These are phyloP conservation scores for Dipodascus albidus DNA, from an alignment of 805 yeast species.

Conservation along the genomic window DNA sequence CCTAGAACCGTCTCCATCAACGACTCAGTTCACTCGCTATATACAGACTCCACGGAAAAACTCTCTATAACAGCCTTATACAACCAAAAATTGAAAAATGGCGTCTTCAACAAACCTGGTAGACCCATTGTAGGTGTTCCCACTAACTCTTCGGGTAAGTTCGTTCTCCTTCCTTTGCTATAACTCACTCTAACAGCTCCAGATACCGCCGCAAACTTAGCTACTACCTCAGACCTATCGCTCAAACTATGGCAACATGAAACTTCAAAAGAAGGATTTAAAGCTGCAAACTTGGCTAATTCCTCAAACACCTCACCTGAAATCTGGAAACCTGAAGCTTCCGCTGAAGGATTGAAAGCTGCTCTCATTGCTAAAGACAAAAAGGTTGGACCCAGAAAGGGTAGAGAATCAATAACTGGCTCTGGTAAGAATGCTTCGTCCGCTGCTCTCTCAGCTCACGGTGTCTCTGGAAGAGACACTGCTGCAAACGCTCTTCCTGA, in stretches of 20 bases:
- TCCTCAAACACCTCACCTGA: slow-evolving; percentile 22
- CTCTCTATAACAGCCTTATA: slow-evolving; percentile 24
- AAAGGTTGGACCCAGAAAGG: slow-evolving; percentile 22
- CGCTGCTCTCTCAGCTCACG: slow-evolving; percentile 25
- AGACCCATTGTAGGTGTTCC: slow-evolving; percentile 28
- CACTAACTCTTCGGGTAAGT: slow-evolving; percentile 16
- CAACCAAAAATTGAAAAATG: slow-evolving; percentile 23
- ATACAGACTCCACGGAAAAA: background rate
- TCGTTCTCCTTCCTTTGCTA: background rate
- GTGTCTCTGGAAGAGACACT: slow-evolving; percentile 22
- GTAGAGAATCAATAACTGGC: slow-evolving; percentile 27
- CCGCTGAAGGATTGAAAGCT: slow-evolving; percentile 42
- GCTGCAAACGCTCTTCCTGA: slow-evolving; percentile 25
- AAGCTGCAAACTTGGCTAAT: slow-evolving; percentile 28
- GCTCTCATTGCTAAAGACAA: slow-evolving; percentile 32
- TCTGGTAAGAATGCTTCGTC: slow-evolving; percentile 16
- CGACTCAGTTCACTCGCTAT: background rate
- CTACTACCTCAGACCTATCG: slow-evolving; percentile 22
- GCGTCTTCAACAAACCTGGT: slow-evolving; percentile 25
- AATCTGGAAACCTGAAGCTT: slow-evolving; percentile 32
- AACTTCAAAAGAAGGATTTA: slow-evolving; percentile 20
- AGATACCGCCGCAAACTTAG: slow-evolving; percentile 24
- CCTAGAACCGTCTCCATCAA: background rate
- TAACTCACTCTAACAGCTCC: background rate
- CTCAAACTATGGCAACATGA: slow-evolving; percentile 27